Conservation (phyloP, 306 rosid species). For the Cucurbita moschata region DNA sequence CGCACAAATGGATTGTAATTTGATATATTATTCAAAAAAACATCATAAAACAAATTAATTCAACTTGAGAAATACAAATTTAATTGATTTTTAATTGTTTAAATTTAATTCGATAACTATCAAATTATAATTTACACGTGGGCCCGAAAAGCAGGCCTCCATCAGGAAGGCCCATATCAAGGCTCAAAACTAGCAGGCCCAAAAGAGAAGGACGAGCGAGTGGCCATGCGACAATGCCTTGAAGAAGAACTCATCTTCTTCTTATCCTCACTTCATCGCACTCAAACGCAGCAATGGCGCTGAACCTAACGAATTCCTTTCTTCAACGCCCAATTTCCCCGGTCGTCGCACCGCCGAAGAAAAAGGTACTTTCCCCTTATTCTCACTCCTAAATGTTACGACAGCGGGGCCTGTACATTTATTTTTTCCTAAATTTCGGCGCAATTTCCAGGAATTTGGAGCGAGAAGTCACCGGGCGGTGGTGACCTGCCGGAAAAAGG, state of each 20-base stretch:
- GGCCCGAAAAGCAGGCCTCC: not conserved
- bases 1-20: not conserved
- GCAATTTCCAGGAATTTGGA: constrained; percentile 12
- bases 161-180: not conserved
- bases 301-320: constrained; percentile 3
- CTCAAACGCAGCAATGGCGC: constrained; percentile 31
- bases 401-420: not conserved
- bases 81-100: too few relatives aligned
- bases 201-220: not conserved
- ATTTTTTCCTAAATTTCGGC: not conserved
- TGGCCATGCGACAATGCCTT: not conserved
- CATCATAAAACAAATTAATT: too few relatives aligned
- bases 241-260: not conserved
- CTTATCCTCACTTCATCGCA: not conserved
- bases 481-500: constrained; percentile 80
- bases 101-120: too few relatives aligned
- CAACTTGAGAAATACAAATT: not conserved
- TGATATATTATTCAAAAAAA: too few relatives aligned
- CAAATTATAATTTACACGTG: not conserved
- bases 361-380: constrained; percentile 10
- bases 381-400: not conserved
- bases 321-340: not conserved
- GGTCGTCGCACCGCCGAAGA: constrained; percentile 13
- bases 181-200: not conserved
- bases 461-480: constrained; percentile 13